Base-by-base conservation (phyloP, 2,329 filamentous ascomycete genomes). In the Aureobasidium uvarum region DNA sequence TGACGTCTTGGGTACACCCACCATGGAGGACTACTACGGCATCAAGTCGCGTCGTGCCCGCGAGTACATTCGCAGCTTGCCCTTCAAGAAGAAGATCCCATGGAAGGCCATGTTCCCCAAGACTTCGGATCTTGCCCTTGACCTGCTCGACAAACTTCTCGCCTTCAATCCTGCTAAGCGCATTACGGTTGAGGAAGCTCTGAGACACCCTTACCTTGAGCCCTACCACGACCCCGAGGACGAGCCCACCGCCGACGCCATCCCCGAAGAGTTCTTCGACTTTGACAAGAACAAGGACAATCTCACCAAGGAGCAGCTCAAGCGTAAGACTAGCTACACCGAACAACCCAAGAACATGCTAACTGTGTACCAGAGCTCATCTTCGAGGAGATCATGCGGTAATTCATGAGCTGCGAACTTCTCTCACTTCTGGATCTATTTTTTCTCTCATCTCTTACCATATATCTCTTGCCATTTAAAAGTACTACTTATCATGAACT, bases 251-350 rank as follows among this genome's bases (percentile, higher is more conserved):
- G 95, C 95, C 20, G 91, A 93, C 50, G 93, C 95, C 25, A 99
- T 99, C 74, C 95, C 95, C 25, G 94, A 98, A 78, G 94, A 96
- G 77, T 99, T 99, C 84, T 99, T 99, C 77, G 95, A 99, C 80
- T 99, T 99, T 78, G 95, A 99, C 81, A 97, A 97, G 85, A 96
- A 98, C 84, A 99, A 99, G 87, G 95, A 99, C 78, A 95, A 89
- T 74, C 81, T 99, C 75, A 97, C 90, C 83, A 99, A 99, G 82
- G 95, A 99, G 81, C 92, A 99, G 80, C 80, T 99, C 78, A 98
- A 98, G 84, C 85, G 95, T 88, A 76, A 74, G 81, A 28, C 10
- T 14, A 3, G 5, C 16, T 48, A 76, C 48, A 18, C 23, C 28
- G 8, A 20, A 31, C n/a, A 20, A 1, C 4, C 23, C 13, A n/a